These are phyloP conservation scores for Metarhizium sp. DNA, from an alignment of 2,329 filamentous ascomycete genomes.

Conservation along the genomic window DNA sequence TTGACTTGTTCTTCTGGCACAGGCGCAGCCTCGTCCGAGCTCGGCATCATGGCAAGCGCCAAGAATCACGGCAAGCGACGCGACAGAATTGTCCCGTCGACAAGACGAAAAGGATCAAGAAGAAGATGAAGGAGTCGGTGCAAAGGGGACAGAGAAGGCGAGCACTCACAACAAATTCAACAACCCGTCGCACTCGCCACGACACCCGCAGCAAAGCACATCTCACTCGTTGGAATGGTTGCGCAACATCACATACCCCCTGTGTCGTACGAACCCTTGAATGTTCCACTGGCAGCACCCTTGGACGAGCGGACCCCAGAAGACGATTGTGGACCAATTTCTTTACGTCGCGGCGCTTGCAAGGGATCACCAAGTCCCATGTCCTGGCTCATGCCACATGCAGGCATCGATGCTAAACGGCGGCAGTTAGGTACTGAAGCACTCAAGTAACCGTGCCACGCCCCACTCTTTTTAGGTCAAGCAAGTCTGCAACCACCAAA, in stretches of 20 bases:
- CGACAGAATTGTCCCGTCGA: neutral
- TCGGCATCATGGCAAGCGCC: slow-evolving; percentile 1
- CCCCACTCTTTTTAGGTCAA: no score
- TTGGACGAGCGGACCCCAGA: neutral
- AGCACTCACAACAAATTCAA: neutral
- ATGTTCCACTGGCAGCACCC: neutral
- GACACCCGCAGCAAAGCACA: neutral
- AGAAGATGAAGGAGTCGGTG: neutral
- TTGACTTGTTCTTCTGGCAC: slow-evolving; percentile 33
- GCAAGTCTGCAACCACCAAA: no score
- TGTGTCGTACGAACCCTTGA: neutral
- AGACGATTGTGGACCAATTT: neutral
- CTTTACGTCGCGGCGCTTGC: neutral
- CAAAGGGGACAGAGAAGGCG: neutral
- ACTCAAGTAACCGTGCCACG: no score
- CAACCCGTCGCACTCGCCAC: neutral
- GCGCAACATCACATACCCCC: neutral
- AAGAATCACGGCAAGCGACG: neutral
- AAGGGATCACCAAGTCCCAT: neutral
- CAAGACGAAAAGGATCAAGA: neutral
- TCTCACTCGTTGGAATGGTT: neutral
- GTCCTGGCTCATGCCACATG: neutral
- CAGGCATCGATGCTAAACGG: neutral
- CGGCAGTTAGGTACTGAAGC: no score
- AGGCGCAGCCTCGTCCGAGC: slow-evolving; percentile 11